Conservation (phyloP, 441 rosid species). For the Corymbia calophylla region DNA sequence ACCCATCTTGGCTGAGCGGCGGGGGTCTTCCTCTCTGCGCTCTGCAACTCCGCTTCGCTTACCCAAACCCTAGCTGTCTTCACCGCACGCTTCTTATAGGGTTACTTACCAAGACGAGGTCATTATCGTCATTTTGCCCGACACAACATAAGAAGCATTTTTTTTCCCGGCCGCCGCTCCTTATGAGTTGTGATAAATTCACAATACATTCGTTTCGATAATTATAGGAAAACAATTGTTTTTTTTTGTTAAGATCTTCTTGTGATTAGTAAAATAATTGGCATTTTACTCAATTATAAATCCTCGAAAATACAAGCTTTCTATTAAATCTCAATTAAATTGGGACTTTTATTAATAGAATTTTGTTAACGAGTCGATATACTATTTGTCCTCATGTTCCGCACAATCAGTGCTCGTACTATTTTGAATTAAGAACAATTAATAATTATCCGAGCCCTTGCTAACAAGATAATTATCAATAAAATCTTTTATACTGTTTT, state of each 20-base stretch:
- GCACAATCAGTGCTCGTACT: accelerated
- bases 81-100: background rate
- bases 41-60: background rate
- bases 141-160: background rate
- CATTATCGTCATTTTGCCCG: background rate
- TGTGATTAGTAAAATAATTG: background rate
- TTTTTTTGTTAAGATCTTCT: background rate
- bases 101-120: background rate
- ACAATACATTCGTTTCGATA: background rate
- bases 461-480: background rate
- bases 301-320: accelerated
- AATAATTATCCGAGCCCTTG: background rate
- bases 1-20: constrained; percentile 21
- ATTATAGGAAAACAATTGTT: background rate
- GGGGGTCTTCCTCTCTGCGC: background rate
- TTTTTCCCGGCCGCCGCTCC: background rate
- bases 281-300: background rate
- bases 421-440: background rate
- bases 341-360: background rate
- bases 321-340: background rate
- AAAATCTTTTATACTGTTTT: background rate
- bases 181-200: background rate
- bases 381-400: accelerated
- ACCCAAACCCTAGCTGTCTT: background rate
- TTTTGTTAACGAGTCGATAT: accelerated